Evolutionary conservation across 1,139 yeast genomes (phyloP).

Genomic region (Protomyces arabidopsidicola): DNA sequence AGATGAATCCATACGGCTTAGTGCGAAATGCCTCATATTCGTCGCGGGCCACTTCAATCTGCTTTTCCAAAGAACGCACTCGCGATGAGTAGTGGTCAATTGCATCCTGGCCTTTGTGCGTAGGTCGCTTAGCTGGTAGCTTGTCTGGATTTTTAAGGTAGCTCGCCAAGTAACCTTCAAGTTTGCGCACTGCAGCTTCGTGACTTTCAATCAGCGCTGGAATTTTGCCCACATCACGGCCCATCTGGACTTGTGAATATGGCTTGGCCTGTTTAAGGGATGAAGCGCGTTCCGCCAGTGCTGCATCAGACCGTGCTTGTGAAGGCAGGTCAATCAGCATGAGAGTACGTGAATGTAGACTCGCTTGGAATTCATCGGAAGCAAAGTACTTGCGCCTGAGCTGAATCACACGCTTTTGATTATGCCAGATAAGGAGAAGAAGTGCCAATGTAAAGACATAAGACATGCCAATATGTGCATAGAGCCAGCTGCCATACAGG

Average conservation of each 20-base stretch:
- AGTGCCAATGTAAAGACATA: constrained; percentile 38
- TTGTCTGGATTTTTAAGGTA: constrained; percentile 37
- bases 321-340: constrained; percentile 41
- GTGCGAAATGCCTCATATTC: constrained; percentile 33
- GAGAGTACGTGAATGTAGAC: constrained; percentile 40
- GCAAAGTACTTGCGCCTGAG: constrained; percentile 37
- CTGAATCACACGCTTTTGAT: constrained; percentile 37
- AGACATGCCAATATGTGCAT: constrained; percentile 41
- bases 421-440: constrained; percentile 38
- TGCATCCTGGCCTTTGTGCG: constrained; percentile 36
- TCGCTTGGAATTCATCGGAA: constrained; percentile 37
- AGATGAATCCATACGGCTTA: constrained; percentile 43
- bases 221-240: constrained; percentile 38
- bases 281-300: constrained; percentile 35
- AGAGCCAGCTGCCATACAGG: constrained; percentile 38
- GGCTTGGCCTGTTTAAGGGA: constrained; percentile 31
- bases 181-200: constrained; percentile 35
- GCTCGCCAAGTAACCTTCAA: constrained; percentile 40
- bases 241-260: constrained; percentile 39
- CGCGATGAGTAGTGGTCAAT: constrained; percentile 37
- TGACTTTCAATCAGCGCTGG: constrained; percentile 38
- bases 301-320: constrained; percentile 36
- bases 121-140: constrained; percentile 30
- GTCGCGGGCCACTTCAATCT: constrained; percentile 37
- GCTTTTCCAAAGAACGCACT: constrained; percentile 36